Conservation (phyloP, 768 basidiomycete genomes). For the Phylloporus sp. region DNA sequence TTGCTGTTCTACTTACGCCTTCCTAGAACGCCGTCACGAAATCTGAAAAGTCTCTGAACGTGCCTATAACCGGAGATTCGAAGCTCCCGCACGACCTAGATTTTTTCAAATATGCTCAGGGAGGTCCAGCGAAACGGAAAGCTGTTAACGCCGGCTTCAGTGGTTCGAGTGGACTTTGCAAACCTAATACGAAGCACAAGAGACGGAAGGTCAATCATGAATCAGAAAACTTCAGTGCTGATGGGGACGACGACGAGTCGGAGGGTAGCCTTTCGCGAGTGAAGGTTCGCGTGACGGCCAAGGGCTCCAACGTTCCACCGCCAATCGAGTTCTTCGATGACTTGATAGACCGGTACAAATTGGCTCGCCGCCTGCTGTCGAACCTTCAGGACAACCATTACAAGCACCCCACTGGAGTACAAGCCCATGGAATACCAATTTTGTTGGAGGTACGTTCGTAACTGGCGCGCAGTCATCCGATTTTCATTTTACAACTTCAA, state of each 20-base stretch:
- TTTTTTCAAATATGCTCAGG: slow-evolving; percentile 85
- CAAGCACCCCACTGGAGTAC: slow-evolving; percentile 71
- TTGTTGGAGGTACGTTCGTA: slow-evolving; percentile 58
- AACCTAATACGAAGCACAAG: slow-evolving; percentile 18
- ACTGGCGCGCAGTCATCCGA: neutral
- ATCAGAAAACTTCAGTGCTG: slow-evolving; percentile 18
- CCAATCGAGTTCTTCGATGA: slow-evolving; percentile 54
- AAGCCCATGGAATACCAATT: slow-evolving; percentile 75
- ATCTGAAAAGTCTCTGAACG: slow-evolving; percentile 21
- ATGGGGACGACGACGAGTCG: slow-evolving; percentile 20
- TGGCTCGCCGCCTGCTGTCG: slow-evolving; percentile 55
- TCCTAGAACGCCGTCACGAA: slow-evolving; percentile 24
- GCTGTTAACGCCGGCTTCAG: slow-evolving; percentile 15
- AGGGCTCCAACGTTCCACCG: slow-evolving; percentile 65
- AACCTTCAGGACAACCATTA: slow-evolving; percentile 63
- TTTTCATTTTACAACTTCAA: neutral
- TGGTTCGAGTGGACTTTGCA: slow-evolving; percentile 9
- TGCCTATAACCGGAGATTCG: slow-evolving; percentile 28
- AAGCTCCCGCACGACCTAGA: slow-evolving; percentile 77
- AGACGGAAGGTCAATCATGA: slow-evolving; percentile 27
- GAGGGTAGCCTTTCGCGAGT: slow-evolving; percentile 25
- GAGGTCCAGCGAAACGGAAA: slow-evolving; percentile 51
- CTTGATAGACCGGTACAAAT: slow-evolving; percentile 51
- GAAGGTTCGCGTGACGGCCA: slow-evolving; percentile 65
- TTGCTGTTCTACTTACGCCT: neutral